Base-by-base conservation (phyloP, 2,329 filamentous ascomycete species). In the Cercospora sp. region DNA sequence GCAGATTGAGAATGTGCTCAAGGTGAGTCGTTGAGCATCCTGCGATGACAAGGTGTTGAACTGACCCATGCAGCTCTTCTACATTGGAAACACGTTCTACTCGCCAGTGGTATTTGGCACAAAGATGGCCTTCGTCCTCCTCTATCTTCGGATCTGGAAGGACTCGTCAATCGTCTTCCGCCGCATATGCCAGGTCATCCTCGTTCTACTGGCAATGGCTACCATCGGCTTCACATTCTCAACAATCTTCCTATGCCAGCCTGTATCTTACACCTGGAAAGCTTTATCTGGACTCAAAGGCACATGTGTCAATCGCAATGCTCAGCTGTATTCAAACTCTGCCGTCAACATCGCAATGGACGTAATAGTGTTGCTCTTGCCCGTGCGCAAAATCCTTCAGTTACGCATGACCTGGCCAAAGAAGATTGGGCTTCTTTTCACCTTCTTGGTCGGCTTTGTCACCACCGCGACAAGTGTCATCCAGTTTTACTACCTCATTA, bases 111-210 rank as follows among this genome's bases (percentile, higher is more conserved):
- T 72, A 13, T 69, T 72, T 28, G 58, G 66, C 18, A 62, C 70
- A 26, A 72, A 72, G 55, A 66, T 72, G 40, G 70, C 70, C 5
- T 65, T 72, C 5, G 64, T 70, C 18, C 59, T 72, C 24, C 65
- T 70, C 3, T 70, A 72, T 57, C 65, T 72, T 26, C 68, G 68
- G 3, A 69, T 72, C 58, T 72, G 70, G 70, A 70, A 66, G 18
- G 66, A 60, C 16, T 66, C 66, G 7, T 59, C 65, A 2, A 66
- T 67, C 10, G 67, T 63, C n/a, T 70, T 72, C 12, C 61, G 70
- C 12, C 30, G 67, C 51, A 37, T 57, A n/a, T 70, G 70, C 59
- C 70, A 69, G 66, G 37, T 60, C 26, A 66, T 66, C 12, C 66
- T 72, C 21, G 65, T 28, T 6, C 30, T 69, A 16, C 57, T 70